A percentile compares a stretch with the other conserved stretches of the same genome.
phyloP scores from a whole-genome alignment of 306 rosid genomes.

The Prunus armeniaca region DNA sequence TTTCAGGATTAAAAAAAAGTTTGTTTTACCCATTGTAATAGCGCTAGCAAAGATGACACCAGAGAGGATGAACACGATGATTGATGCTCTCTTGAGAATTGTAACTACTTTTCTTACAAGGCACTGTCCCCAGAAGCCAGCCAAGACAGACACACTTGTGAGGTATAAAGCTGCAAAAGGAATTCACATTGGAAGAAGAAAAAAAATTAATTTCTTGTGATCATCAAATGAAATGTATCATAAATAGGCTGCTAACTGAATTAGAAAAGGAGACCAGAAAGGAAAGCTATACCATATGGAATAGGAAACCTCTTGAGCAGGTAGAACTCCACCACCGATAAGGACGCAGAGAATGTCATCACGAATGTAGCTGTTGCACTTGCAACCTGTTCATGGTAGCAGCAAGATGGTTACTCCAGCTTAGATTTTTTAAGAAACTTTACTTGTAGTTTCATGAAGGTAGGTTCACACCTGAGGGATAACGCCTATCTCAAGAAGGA shows the following conservation, averaged over 20 bases:
- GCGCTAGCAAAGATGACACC: constrained; percentile 83
- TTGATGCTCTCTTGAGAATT: constrained; percentile 63
- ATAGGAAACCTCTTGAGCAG: constrained; percentile 84
- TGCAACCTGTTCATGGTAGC: constrained; percentile 58
- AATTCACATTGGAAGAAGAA: background rate
- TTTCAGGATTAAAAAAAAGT: background rate
- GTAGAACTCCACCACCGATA: constrained; percentile 82
- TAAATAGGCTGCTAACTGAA: background rate
- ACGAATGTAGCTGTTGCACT: constrained; percentile 93
- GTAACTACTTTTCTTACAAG: constrained; percentile 53
- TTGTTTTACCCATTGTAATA: constrained; percentile 71
- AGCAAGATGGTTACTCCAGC: background rate
- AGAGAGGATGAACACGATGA: constrained; percentile 83
- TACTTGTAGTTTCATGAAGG: background rate
- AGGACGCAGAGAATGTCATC: constrained; percentile 83
- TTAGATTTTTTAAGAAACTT: background rate
- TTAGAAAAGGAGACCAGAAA: background rate
- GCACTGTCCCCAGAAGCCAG: constrained; percentile 87
- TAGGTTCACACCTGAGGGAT: constrained; percentile 60
- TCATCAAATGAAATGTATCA: background rate
- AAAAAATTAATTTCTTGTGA: too few relatives aligned
- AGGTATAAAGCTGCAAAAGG: constrained; percentile 67
- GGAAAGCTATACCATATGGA: constrained; percentile 57
- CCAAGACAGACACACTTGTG: constrained; percentile 54
- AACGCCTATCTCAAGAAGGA: constrained; percentile 88